Conservation (phyloP, 805 yeast species). For the Monosporozyma servazzii region DNA sequence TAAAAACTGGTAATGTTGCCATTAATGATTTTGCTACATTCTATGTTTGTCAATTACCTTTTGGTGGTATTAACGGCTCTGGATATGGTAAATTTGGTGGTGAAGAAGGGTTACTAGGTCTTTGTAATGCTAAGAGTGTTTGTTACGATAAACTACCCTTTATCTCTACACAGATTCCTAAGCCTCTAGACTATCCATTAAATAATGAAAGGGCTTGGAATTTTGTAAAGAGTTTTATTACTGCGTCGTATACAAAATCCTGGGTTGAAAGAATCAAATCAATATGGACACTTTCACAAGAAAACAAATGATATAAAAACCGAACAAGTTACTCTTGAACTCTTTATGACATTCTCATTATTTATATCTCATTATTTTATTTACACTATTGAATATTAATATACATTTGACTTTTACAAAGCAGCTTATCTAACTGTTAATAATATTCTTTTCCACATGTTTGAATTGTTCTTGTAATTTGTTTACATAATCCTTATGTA, state of each 20-base stretch:
- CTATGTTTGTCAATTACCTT: slow-evolving; percentile 91
- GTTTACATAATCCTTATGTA: slow-evolving; percentile 55
- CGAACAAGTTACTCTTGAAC: too few species aligned
- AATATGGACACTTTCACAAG: slow-evolving; percentile 44
- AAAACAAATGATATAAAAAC: slow-evolving; percentile 19
- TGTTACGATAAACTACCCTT: slow-evolving; percentile 77
- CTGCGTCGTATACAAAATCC: slow-evolving; percentile 73
- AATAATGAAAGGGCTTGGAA: slow-evolving; percentile 77
- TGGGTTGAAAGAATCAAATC: slow-evolving; percentile 59
- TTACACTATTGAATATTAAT: not conserved
- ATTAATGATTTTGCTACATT: slow-evolving; percentile 96
- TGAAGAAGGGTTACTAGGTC: slow-evolving; percentile 87
- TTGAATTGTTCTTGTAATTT: slow-evolving; percentile 50
- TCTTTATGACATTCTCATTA: too few species aligned
- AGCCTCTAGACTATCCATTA: slow-evolving; percentile 87
- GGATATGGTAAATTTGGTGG: slow-evolving; percentile 99
- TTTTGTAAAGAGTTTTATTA: slow-evolving; percentile 72
- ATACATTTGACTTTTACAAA: not conserved
- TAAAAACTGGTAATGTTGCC: slow-evolving; percentile 87
- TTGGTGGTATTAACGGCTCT: slow-evolving; percentile 87
- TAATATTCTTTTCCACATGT: slow-evolving; percentile 39
- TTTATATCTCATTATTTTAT: not conserved
- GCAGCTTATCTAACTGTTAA: not conserved
- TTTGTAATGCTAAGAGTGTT: slow-evolving; percentile 79
- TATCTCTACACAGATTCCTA: slow-evolving; percentile 76